Percentiles rank a stretch among this genome's conserved stretches.
Conservation (phyloP, 306 rosid genomes). For the Astragalus glycyphyllos region DNA sequence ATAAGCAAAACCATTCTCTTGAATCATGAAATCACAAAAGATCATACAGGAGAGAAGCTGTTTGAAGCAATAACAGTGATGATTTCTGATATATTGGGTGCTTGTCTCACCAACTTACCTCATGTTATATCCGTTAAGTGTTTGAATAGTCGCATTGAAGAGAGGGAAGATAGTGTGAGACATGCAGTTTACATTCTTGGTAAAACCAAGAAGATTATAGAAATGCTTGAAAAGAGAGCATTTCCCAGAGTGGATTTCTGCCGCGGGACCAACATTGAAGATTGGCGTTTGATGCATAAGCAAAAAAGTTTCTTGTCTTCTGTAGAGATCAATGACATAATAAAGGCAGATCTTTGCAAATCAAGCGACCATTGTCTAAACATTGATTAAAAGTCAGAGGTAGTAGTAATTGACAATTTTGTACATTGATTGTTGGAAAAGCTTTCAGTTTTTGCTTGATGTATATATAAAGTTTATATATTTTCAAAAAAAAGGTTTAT, state of each 20-base stretch:
- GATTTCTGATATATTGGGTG: slow-evolving; percentile 73
- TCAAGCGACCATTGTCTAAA: slow-evolving; percentile 48
- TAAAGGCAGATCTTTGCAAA: slow-evolving; percentile 23
- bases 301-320: slow-evolving; percentile 28
- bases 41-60: slow-evolving; percentile 44
- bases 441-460: slow-evolving; percentile 25
- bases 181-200: slow-evolving; percentile 67
- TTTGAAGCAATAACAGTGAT: slow-evolving; percentile 50
- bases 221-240: slow-evolving; percentile 54
- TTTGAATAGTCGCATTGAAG: slow-evolving; percentile 65
- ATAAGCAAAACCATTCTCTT: slow-evolving; percentile 62
- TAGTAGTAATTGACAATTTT: slow-evolving; percentile 5
- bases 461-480: not conserved
- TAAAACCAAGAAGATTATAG: slow-evolving; percentile 63
- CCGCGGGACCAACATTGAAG: slow-evolving; percentile 57
- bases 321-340: slow-evolving; percentile 33
- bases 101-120: slow-evolving; percentile 74
- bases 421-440: not conserved
- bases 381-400: slow-evolving; percentile 43
- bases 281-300: slow-evolving; percentile 68
- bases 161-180: slow-evolving; percentile 70
- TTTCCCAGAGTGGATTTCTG: slow-evolving; percentile 45
- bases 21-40: slow-evolving; percentile 39
- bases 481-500: not conserved
- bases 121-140: slow-evolving; percentile 54